Evolutionary conservation across 1,139 yeast genomes (phyloP).

Genomic region (Saccharomyces pastorianus): DNA sequence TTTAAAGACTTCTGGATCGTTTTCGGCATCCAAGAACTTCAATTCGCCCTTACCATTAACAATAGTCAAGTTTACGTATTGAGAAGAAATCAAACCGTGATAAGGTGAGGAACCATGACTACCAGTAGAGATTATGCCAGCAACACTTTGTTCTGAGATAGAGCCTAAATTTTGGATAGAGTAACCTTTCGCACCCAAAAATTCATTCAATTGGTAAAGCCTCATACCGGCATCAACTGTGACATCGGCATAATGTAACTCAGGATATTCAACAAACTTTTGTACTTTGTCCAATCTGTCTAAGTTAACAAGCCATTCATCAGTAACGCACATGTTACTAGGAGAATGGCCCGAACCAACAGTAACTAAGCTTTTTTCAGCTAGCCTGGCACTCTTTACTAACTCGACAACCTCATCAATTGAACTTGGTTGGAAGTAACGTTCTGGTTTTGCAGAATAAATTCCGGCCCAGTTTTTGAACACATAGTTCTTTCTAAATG

Average conservation of each 20-base stretch:
- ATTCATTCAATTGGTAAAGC: slow-evolving; percentile 66
- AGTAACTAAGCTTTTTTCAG: slow-evolving; percentile 63
- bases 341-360: slow-evolving; percentile 97
- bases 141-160: slow-evolving; percentile 86
- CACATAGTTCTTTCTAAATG: slow-evolving; percentile 19
- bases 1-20: slow-evolving; percentile 61
- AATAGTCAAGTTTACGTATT: slow-evolving; percentile 67
- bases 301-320: slow-evolving; percentile 80
- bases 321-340: slow-evolving; percentile 79
- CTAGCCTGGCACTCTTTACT: slow-evolving; percentile 54
- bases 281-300: slow-evolving; percentile 61
- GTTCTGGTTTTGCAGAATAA: slow-evolving; percentile 64
- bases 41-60: slow-evolving; percentile 68
- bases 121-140: slow-evolving; percentile 92
- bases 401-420: slow-evolving; percentile 57
- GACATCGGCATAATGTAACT: slow-evolving; percentile 72
- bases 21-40: slow-evolving; percentile 59
- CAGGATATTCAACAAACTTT: slow-evolving; percentile 35
- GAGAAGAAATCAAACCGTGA: slow-evolving; percentile 86
- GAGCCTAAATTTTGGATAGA: slow-evolving; percentile 92
- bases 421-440: slow-evolving; percentile 66
- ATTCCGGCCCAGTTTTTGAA: slow-evolving; percentile 87
- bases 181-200: slow-evolving; percentile 52
- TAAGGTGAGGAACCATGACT: slow-evolving; percentile 93
- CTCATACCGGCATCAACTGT: slow-evolving; percentile 91